Evolutionary conservation across 192 early-diverging fungal genomes (phyloP), one percentile per base, ranked within the genome.

Genomic region (Umbelopsis vinacea): DNA sequence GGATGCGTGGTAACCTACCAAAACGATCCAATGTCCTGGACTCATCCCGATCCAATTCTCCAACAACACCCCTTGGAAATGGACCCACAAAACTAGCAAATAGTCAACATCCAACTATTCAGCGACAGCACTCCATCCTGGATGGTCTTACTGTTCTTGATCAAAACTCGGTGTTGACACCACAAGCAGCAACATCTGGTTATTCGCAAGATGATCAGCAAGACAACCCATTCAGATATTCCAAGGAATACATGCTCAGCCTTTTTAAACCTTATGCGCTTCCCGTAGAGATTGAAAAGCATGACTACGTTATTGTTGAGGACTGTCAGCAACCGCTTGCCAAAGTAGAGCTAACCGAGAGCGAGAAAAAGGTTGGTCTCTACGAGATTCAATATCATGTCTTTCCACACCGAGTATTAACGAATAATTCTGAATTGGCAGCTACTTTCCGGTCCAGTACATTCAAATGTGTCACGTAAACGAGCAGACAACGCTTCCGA

Each of bases 161-260:
- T 68, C 67, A 68, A 47, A 68, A 46, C 40, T 68, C 67, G 67
- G 67, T 68, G 11, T 46, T 24, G 43, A 24, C 67, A 15, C 67
- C 8, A 46, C 67, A 68, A 12, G 9, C 45, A 15, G 21, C 43
- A 21, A 68, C 35, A 46, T 67, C 23, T 24, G 22, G 48, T 17
- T 50, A 26, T 22, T 33, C 14, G 22, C 68, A 66, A 43, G 67
- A 76, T 24, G 69, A 74, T 63, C 45, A 43, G 22, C 35, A 37
- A 6, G 45, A 85, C 22, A 85, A 85, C 37, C 80, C 87, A 15
- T 89, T 86, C 73, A 88, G 85, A 81, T 93, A 91, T 79, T 88
- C 90, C 15, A 90, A 89, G 60, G 92, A 92, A 46, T 82, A 84
- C 46, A 92, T 93, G 91, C 79, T 93, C 12, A 86, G 85, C 19